Evolutionary conservation across 2,329 filamentous ascomycete species (phyloP).

Genomic region (Penicillium sclerotiorum): DNA sequence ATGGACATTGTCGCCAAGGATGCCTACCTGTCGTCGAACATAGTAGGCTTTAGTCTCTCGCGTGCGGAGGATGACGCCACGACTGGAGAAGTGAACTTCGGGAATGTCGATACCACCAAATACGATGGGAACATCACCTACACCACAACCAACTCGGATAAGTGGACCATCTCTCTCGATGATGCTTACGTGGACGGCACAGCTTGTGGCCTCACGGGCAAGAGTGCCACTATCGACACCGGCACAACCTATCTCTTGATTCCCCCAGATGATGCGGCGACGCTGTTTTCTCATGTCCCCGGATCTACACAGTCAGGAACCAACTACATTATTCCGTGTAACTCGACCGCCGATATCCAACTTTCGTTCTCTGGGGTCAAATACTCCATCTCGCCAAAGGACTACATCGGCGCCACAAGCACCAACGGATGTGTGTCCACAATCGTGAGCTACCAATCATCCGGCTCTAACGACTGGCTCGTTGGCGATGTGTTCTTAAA

Average conservation of each 20-base stretch:
- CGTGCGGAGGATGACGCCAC: slow-evolving; percentile 66
- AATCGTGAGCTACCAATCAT: slow-evolving; percentile 71
- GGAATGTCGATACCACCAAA: slow-evolving; percentile 66
- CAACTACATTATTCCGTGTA: slow-evolving; percentile 74
- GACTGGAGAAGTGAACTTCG: slow-evolving; percentile 78
- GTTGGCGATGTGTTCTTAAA: slow-evolving; percentile 84
- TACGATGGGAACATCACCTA: slow-evolving; percentile 72
- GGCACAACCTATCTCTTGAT: slow-evolving; percentile 80
- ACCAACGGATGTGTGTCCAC: slow-evolving; percentile 62
- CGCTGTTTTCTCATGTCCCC: slow-evolving; percentile 69
- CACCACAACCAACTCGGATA: slow-evolving; percentile 57
- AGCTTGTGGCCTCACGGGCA: slow-evolving; percentile 55
- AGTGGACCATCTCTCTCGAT: slow-evolving; percentile 74
- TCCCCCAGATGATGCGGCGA: slow-evolving; percentile 65
- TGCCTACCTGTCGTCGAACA: slow-evolving; percentile 62
- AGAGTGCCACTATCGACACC: slow-evolving; percentile 76
- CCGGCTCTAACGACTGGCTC: slow-evolving; percentile 68
- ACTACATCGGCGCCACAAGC: slow-evolving; percentile 62
- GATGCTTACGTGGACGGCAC: slow-evolving; percentile 66
- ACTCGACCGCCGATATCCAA: slow-evolving; percentile 61
- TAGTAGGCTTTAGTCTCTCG: slow-evolving; percentile 72
- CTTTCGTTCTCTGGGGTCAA: slow-evolving; percentile 69
- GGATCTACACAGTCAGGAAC: slow-evolving; percentile 60
- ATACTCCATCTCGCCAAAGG: slow-evolving; percentile 68
- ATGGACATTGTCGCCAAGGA: slow-evolving; percentile 63